These are phyloP conservation scores for Pneumocystis oryctolagi DNA, from an alignment of 1,139 yeast genomes.

Conservation along the genomic window DNA sequence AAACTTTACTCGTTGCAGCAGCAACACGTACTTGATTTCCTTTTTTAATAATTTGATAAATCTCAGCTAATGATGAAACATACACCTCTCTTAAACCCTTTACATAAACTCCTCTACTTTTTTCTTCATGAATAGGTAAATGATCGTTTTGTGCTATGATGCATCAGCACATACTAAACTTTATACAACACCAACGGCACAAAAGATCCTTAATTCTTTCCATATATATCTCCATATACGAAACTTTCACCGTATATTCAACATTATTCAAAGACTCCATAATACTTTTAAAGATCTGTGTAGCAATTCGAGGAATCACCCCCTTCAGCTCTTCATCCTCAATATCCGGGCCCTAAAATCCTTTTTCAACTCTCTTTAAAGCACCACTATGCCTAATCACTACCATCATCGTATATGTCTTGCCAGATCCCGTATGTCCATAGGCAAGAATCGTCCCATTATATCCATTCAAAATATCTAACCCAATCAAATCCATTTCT, in stretches of 20 bases:
- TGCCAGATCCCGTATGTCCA: conserved; percentile 85
- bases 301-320: conserved; percentile 58
- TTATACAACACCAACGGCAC: conserved; percentile 16
- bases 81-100: conserved; percentile 49
- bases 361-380: not conserved
- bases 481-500: not conserved
- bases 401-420: conserved; percentile 63
- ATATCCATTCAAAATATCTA: conserved; percentile 49
- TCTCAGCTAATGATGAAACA: conserved; percentile 45
- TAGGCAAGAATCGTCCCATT: conserved; percentile 77
- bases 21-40: conserved; percentile 46
- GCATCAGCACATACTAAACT: not conserved
- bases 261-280: conserved; percentile 36
- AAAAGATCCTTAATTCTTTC: conserved; percentile 59
- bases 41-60: conserved; percentile 38
- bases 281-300: conserved; percentile 47
- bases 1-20: conserved; percentile 34
- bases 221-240: conserved; percentile 71
- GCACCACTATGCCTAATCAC: not conserved
- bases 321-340: conserved; percentile 36
- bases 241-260: conserved; percentile 55
- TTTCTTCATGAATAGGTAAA: conserved; percentile 52
- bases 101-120: conserved; percentile 52
- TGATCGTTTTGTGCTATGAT: conserved; percentile 20
- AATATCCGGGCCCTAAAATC: conserved; percentile 36